Evolutionary conservation across 2,329 filamentous ascomycete genomes (phyloP).

Genomic region (Fusarium kyushuense): DNA sequence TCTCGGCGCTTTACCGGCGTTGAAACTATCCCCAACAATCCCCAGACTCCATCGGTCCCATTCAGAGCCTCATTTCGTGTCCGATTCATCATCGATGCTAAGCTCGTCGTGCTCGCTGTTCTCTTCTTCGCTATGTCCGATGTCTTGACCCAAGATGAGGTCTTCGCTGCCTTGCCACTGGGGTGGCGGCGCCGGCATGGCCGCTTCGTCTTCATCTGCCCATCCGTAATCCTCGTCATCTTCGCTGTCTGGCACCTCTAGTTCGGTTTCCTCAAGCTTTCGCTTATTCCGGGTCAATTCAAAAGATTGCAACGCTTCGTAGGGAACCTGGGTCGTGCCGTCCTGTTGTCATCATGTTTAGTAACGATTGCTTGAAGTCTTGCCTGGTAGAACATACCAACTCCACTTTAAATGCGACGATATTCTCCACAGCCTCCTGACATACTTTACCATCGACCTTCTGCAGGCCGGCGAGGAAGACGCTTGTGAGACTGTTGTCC

Average conservation of each 20-base stretch:
- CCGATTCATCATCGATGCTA: constrained; percentile 40
- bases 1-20: constrained; percentile 52
- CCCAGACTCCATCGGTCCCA: constrained; percentile 38
- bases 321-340: constrained; percentile 58
- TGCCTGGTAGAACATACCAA: constrained; percentile 53
- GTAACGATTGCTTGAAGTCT: constrained; percentile 32
- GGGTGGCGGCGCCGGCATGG: constrained; percentile 69
- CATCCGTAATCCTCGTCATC: constrained; percentile 80
- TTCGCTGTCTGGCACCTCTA: constrained; percentile 72
- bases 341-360: constrained; percentile 52
- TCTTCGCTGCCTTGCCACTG: constrained; percentile 78
- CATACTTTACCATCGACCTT: constrained; percentile 69
- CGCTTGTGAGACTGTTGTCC: constrained; percentile 59
- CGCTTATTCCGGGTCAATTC: constrained; percentile 65
- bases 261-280: constrained; percentile 70
- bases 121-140: constrained; percentile 56
- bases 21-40: constrained; percentile 39
- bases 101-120: constrained; percentile 41
- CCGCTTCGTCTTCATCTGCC: constrained; percentile 74
- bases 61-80: constrained; percentile 40
- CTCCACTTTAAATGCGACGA: constrained; percentile 64
- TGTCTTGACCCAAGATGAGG: constrained; percentile 64
- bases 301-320: constrained; percentile 55
- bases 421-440: constrained; percentile 55
- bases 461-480: constrained; percentile 72